Evolutionary conservation across 2,329 filamentous ascomycete species (phyloP).

Genomic region (Didymella glomerata): DNA sequence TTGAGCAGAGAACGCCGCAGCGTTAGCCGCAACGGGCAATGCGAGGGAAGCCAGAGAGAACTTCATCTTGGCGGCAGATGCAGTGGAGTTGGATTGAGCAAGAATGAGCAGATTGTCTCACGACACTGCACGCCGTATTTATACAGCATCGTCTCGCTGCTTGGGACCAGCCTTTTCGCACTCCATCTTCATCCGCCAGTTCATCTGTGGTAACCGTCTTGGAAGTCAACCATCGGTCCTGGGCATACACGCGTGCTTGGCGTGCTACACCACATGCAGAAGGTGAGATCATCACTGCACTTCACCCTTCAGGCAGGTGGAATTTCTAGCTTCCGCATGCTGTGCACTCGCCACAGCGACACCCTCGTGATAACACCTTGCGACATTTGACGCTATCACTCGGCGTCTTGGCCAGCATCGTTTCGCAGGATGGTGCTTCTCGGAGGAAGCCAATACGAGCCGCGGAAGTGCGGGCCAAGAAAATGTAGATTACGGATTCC

Average conservation of each 20-base stretch:
- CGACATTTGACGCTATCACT: constrained; percentile 23
- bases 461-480: constrained; percentile 11
- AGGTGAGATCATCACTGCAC: constrained; percentile 20
- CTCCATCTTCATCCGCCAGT: constrained; percentile 14
- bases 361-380: constrained; percentile 10
- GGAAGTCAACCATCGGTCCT: constrained; percentile 20
- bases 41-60: constrained; percentile 34
- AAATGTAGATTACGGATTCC: background rate
- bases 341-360: constrained; percentile 21
- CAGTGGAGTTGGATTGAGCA: constrained; percentile 33
- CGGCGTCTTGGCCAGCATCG: constrained; percentile 21
- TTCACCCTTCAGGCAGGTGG: constrained; percentile 22
- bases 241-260: constrained; percentile 16
- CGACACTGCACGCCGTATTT: constrained; percentile 23
- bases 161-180: constrained; percentile 1
- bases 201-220: constrained; percentile 18
- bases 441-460: constrained; percentile 6
- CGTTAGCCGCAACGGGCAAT: constrained; percentile 34
- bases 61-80: constrained; percentile 36
- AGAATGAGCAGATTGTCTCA: constrained; percentile 32
- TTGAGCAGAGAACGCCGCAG: constrained; percentile 32
- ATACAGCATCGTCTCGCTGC: constrained; percentile 21
- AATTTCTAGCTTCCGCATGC: constrained; percentile 17
- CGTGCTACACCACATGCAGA: constrained; percentile 18
- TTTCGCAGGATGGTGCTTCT: constrained; percentile 8